Evolutionary conservation across 768 basidiomycete species (phyloP).

Genomic region (Galerina marginata): DNA sequence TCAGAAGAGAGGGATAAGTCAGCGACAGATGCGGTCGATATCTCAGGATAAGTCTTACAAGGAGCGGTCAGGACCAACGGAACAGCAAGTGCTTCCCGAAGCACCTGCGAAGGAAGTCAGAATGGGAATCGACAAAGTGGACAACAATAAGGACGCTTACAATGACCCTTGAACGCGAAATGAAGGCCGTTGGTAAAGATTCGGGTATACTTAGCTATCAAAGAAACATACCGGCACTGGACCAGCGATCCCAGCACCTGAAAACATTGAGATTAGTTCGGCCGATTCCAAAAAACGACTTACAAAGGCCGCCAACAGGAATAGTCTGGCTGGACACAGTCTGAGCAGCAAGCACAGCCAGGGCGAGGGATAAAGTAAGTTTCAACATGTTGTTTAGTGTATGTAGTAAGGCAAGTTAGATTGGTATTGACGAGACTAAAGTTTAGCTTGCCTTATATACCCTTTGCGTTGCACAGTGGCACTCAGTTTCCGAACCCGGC

Average conservation of each 20-base stretch:
- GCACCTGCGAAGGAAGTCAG: conserved; percentile 10
- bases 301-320: conserved; percentile 21
- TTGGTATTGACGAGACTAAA: neutral
- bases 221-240: no score
- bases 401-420: neutral
- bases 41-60: conserved; percentile 13
- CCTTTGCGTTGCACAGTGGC: no score
- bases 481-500: no score
- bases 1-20: neutral
- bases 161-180: no score
- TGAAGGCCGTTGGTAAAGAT: no score
- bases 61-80: conserved; percentile 16
- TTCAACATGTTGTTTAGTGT: conserved; percentile 3
- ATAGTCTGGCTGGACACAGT: conserved; percentile 8
- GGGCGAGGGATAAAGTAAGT: neutral
- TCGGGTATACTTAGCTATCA: no score
- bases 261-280: no score
- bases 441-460: no score
- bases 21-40: neutral
- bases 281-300: neutral
- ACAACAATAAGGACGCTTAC: no score
- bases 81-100: conserved; percentile 22
- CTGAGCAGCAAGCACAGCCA: neutral
- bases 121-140: no score
- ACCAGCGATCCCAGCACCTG: no score